Evolutionary conservation across 192 early-diverging fungal species (phyloP), one percentile per base, ranked within the genome.

Genomic region (Gamsiella multidivaricata): DNA sequence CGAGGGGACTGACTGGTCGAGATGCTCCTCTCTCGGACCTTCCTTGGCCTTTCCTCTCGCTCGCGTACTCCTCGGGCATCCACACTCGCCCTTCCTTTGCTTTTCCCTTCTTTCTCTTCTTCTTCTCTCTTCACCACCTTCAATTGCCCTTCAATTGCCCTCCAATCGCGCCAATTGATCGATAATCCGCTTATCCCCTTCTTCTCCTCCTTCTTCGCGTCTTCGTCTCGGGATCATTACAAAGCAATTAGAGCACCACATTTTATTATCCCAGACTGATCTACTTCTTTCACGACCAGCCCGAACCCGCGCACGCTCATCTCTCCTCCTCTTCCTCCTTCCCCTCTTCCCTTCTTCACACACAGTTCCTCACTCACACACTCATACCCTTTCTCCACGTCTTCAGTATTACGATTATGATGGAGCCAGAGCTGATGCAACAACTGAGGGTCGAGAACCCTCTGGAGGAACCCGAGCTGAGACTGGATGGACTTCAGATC

Each of bases 401-500:
- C 51, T 52, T 29, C 53, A 62, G 12, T 18, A 26, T 34, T 39
- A 56, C 22, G 33, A 42, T 54, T 33, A 73, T 53, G 31, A 73
- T 73, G 70, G 70, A 73, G 29, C 70, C 61, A 54, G 61, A 73
- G 37, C 37, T 73, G 55, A 73, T 50, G 45, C 55, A 65, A 22
- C 70, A 73, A 25, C 28, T 73, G 54, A 54, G 70, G 23, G 70
- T 73, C 9, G 70, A 73, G 1, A 62, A 73, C 54, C 70, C 70
- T n/a, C 65, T 73, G 70, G 70, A 73, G 17, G 70, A 73, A 31
- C 46, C 62, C 2, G 70, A 60, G 41, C 62, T 73, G n/a, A 58
- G 59, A 14, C 62, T 73, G 22, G 70, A 73, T 52, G 62, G 62
- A 14, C 53, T 73, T 5, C 34, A 37, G 46, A 73, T 73, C 70